These are phyloP conservation scores for Phialophora verrucosa DNA, from an alignment of 2,329 filamentous ascomycete genomes.

Conservation along the genomic window DNA sequence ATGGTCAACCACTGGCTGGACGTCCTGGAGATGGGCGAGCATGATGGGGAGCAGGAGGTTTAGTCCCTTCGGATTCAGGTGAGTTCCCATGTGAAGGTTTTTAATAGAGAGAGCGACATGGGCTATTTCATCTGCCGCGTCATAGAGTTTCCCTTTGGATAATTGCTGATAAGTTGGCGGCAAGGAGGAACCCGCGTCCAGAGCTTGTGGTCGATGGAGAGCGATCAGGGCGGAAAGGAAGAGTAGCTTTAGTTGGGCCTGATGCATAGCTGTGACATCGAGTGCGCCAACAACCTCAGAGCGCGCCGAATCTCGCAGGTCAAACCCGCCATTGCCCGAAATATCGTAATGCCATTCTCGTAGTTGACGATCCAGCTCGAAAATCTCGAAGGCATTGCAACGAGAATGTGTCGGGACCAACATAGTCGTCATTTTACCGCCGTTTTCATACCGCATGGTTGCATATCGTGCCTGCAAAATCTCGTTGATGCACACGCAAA, in stretches of 20 bases:
- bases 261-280: conserved; percentile 55
- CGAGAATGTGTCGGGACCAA: conserved; percentile 85
- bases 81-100: conserved; percentile 73
- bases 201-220: conserved; percentile 87
- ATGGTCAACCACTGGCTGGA: conserved; percentile 55
- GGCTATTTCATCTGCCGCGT: conserved; percentile 83
- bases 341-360: conserved; percentile 73
- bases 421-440: conserved; percentile 42
- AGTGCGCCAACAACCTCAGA: neutral
- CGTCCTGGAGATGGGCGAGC: conserved; percentile 90
- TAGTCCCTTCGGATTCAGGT: conserved; percentile 85
- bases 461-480: conserved; percentile 23
- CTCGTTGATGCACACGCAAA: conserved; percentile 24
- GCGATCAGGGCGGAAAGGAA: conserved; percentile 91
- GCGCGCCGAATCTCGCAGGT: conserved; percentile 9
- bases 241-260: conserved; percentile 88
- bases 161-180: conserved; percentile 70
- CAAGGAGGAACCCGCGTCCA: conserved; percentile 47
- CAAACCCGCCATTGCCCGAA: conserved; percentile 1
- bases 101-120: conserved; percentile 74
- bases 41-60: conserved; percentile 89
- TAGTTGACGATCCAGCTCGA: conserved; percentile 77
- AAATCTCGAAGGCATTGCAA: conserved; percentile 79
- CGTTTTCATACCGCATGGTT: conserved; percentile 15
- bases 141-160: conserved; percentile 79